These are phyloP conservation scores for Chytriomyces hyalinus DNA, from an alignment of 192 early-diverging fungal species.

Conservation along the genomic window DNA sequence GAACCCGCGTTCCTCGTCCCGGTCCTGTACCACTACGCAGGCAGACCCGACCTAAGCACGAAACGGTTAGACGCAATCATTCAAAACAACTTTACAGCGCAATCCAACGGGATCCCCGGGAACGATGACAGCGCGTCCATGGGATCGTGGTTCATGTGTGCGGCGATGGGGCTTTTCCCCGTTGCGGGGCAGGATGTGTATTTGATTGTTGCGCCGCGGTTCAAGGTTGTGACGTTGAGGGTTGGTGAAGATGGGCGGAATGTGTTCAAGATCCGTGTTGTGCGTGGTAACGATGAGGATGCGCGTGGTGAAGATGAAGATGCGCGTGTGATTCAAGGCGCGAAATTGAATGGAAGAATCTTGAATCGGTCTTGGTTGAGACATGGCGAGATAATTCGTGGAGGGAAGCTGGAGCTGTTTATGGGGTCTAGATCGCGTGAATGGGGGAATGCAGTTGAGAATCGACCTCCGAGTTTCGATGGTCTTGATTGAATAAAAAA, in stretches of 20 bases:
- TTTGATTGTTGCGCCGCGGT: constrained; percentile 32
- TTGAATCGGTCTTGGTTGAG: neutral
- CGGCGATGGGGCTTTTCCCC: constrained; percentile 39
- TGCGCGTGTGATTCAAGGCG: neutral
- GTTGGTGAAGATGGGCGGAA: constrained; percentile 6
- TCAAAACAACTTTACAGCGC: constrained; percentile 14
- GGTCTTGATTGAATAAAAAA: neutral
- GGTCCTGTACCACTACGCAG: constrained; percentile 43
- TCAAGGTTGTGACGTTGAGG: neutral
- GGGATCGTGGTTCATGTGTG: constrained; percentile 33
- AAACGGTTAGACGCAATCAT: neutral
- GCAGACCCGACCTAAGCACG: constrained; percentile 16
- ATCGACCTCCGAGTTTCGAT: neutral
- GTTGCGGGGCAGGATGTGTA: constrained; percentile 42
- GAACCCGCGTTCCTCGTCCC: constrained; percentile 45
- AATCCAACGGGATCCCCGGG: constrained; percentile 34
- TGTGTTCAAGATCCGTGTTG: neutral
- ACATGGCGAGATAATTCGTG: neutral
- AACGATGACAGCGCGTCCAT: constrained; percentile 42
- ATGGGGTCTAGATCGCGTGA: neutral
- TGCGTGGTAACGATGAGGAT: neutral
- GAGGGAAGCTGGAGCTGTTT: neutral
- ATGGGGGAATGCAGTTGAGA: neutral
- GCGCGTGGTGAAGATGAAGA: too few species aligned
- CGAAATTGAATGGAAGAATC: neutral